Evolutionary conservation across 345 rosid genomes (phyloP).

Genomic region (Barbarea vulgaris): DNA sequence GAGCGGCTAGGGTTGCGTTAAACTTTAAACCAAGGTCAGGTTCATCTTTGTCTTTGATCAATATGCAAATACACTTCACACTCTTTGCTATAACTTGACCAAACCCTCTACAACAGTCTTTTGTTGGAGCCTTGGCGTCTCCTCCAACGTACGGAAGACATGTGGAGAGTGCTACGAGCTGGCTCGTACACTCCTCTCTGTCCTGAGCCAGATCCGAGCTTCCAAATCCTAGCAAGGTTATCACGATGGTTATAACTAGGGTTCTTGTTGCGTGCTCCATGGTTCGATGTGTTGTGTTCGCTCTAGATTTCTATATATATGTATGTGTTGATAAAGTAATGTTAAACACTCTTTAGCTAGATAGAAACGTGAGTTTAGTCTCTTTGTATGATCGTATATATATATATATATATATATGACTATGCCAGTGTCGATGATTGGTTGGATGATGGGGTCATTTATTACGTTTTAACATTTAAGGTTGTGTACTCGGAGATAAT

Average conservation of each 20-base stretch:
- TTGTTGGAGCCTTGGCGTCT: conserved; percentile 56
- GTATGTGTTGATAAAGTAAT: background rate
- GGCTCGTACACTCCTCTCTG: conserved; percentile 59
- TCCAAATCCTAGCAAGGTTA: conserved; percentile 42
- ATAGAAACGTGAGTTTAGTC: background rate
- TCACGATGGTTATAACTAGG: conserved; percentile 18
- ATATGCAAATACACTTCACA: conserved; percentile 69
- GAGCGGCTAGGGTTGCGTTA: conserved; percentile 62
- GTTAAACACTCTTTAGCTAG: conserved; percentile 16
- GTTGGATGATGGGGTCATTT: conserved; percentile 38
- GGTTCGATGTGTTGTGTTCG: background rate
- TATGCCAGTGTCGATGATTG: conserved; percentile 9
- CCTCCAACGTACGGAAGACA: conserved; percentile 84
- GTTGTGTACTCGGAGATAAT: conserved; percentile 8
- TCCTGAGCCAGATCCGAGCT: conserved; percentile 59
- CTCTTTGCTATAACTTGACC: conserved; percentile 60
- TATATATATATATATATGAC: conserved; percentile 15
- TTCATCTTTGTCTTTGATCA: conserved; percentile 68
- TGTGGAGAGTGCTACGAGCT: conserved; percentile 54
- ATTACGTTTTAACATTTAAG: conserved; percentile 27
- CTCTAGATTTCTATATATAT: background rate
- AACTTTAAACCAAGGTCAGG: conserved; percentile 73
- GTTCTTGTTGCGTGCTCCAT: conserved; percentile 28
- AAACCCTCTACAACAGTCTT: conserved; percentile 76
- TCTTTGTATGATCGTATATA: conserved; percentile 14